Base-by-base conservation (phyloP, 2,329 filamentous ascomycete species). In the Sphaerostilbella broomeana region DNA sequence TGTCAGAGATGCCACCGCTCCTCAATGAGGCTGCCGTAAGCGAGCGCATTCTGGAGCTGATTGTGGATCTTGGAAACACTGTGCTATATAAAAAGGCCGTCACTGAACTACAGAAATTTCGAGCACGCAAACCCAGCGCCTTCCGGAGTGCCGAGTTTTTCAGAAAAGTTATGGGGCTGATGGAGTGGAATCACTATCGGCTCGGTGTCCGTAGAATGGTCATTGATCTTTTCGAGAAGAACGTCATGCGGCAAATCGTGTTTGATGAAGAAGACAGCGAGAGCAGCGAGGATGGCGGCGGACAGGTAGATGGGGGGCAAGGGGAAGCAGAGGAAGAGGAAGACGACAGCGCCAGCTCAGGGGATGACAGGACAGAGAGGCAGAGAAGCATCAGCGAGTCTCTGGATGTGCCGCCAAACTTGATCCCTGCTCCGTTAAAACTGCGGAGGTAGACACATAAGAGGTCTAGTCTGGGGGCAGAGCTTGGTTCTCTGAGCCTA, bases 211-310 rank as follows among this genome's bases (percentile, higher is more conserved):
- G 90, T 46, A 81, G 90, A 31, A 89, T 95, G 63, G 84, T 95
- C 24, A 81, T 97, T 44, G 92, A 97, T 57, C 66, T 98, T 16
- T 98, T 98, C 54, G 90, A 97, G 55, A 92, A 90, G 63, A 81
- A 77, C 43, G 86, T 97, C 29, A 72, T 97, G 63, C 73, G 88
- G 47, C 77, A 79, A 48, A 85, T 95, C 44, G 84, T 98, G 10
- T 80, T 94, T 42, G 63, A 62, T 15, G 63, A 64, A 8, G 82
- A 84, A 7, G 40, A 42, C 35, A 83, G 86, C 15, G 82, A 86
- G 38, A 84, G 86, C 36, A 61, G 56, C 22, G 60, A 56, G 24
- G 62, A 63, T 9, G 57, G 56, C 13, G 62, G 64, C 10, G 79
- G 81, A 10, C 52, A 51, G 4, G 55, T 52, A n/a, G n/a, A n/a